Evolutionary conservation across 179 eudicot species (phyloP).

Genomic region (Spergularia azorica): DNA sequence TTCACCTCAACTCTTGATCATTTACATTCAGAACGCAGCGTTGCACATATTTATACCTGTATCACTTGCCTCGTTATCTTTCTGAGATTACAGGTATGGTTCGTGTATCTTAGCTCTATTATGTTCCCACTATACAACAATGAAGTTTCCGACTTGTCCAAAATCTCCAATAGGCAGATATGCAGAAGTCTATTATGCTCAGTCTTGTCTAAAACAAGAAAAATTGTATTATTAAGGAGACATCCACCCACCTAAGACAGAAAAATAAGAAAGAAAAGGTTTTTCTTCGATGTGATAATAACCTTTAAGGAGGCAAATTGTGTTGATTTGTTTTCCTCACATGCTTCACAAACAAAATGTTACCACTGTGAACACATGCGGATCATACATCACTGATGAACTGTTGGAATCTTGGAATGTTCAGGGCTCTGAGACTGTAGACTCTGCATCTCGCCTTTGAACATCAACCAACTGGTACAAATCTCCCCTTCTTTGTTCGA

Average conservation of each 20-base stretch:
- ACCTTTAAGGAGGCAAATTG: background rate
- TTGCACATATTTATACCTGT: slow-evolving; percentile 14
- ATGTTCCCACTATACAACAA: slow-evolving; percentile 83
- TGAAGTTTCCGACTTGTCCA: no score
- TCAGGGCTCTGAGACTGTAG: background rate
- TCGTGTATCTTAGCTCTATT: slow-evolving; percentile 83
- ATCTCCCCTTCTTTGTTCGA: slow-evolving; percentile 48
- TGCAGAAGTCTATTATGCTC: background rate
- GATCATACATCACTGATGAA: background rate
- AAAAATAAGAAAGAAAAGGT: background rate
- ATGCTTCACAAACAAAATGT: background rate
- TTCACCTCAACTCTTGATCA: slow-evolving; percentile 16
- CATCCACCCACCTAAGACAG: slow-evolving; percentile 11
- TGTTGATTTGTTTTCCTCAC: background rate
- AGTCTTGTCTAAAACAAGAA: background rate
- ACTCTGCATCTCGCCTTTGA: slow-evolving; percentile 31
- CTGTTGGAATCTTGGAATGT: background rate
- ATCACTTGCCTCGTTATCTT: background rate
- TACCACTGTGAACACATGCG: background rate
- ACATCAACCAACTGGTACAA: slow-evolving; percentile 46
- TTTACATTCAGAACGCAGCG: slow-evolving; percentile 9
- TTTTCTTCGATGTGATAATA: background rate
- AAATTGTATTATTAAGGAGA: background rate
- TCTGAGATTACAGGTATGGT: slow-evolving; percentile 57
- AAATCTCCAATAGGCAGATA: background rate